Evolutionary conservation across 441 rosid genomes (phyloP), one percentile per base, ranked within the genome.

Genomic region (Aquilaria agallochum): DNA sequence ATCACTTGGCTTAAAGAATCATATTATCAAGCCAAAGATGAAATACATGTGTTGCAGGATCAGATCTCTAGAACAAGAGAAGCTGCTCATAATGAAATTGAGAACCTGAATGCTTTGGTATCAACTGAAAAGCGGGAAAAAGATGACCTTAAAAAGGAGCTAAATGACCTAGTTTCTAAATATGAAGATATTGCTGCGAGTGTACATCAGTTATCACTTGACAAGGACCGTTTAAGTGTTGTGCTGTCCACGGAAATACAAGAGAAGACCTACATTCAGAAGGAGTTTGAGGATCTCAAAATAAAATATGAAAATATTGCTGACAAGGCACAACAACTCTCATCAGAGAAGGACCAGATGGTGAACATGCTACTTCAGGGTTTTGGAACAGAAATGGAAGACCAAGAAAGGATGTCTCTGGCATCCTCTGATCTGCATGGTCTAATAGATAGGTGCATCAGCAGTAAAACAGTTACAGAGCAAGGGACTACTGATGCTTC

Each of bases 1-100:
- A 66, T 87, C 67, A 58, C 65, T 70, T 84, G 97, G 96, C 84
- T 94, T 59, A 81, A 68, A 74, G 90, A 87, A 48, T 85, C 93
- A 3, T 71, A 78, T 75, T 60, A 65, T 58, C 79, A 70, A 68
- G 76, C 82, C 75, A 84, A 79, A 72, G 75, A 66, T 70, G 84
- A 82, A 68, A 73, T 79, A 66, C 76, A 67, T 62, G 34, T 68
- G 68, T 68, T 90, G 70, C 81, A 75, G 57, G 71, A 69, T 72
- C 84, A 84, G 71, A 74, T 87, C 60, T 61, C 73, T 58, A 76
- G 65, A 67, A 72, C 59, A 50, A 76, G 65, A 63, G 84, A 78
- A 67, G 74, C 75, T 63, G 81, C 85, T 30, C 70, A 52, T 11
- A 56, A 58, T 64, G 87, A 79, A 70, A 74, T 87, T 53, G 64